Percentiles rank a stretch among this genome's conserved stretches.
These are phyloP conservation scores for Pseudotulostoma volvatum DNA, from an alignment of 495 filamentous ascomycete genomes.

Conservation along the genomic window DNA sequence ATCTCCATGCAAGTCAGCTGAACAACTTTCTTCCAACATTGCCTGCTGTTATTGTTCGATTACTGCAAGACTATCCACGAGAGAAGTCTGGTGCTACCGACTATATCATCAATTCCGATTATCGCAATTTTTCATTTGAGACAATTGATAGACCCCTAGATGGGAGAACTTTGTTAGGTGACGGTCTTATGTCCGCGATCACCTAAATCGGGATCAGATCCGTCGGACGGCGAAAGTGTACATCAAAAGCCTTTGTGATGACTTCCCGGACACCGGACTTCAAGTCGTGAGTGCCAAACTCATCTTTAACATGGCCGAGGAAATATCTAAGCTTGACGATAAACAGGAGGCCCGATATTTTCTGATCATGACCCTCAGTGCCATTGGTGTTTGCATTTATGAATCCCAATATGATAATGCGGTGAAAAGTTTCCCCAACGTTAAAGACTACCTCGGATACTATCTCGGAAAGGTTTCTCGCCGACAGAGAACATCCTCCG, in stretches of 20 bases:
- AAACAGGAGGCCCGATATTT: constrained; percentile 91
- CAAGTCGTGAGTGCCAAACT: constrained; percentile 99
- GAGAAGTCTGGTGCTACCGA: constrained; percentile 84
- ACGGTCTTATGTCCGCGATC: constrained; percentile 90
- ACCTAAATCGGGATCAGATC: constrained; percentile 71
- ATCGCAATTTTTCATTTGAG: constrained; percentile 80
- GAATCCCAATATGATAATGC: constrained; percentile 91
- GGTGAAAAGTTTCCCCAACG: constrained; percentile 65
- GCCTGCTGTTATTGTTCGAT: constrained; percentile 77
- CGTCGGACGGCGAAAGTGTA: constrained; percentile 90
- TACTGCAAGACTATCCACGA: constrained; percentile 84
- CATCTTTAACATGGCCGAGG: constrained; percentile 91
- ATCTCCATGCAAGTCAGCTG: constrained; percentile 74
- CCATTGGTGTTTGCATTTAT: constrained; percentile 91
- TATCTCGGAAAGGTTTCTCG: constrained; percentile 61
- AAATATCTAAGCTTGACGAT: constrained; percentile 77
- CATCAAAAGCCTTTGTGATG: constrained; percentile 87
- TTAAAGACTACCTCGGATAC: constrained; percentile 52
- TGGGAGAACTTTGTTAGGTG: constrained; percentile 81
- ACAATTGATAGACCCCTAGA: constrained; percentile 94
- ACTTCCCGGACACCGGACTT: constrained; percentile 93
- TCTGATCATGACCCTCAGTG: constrained; percentile 90
- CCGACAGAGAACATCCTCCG: constrained; percentile 60
- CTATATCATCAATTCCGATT: constrained; percentile 99
- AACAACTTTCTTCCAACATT: constrained; percentile 77